Conservation (phyloP, 2,329 filamentous ascomycete genomes). For the Exophiala phaeomuriformis region DNA sequence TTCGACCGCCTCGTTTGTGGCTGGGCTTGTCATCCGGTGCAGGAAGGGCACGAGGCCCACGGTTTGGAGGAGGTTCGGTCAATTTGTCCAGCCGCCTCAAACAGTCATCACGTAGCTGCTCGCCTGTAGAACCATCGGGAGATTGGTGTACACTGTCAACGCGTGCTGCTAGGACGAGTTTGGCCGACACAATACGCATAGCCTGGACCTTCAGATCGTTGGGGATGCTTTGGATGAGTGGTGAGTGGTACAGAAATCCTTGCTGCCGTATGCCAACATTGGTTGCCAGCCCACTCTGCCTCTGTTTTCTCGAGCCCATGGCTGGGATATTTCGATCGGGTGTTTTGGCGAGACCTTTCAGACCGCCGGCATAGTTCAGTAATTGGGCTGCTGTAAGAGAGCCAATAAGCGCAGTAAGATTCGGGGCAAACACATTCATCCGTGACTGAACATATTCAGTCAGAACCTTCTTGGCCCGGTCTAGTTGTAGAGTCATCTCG, state of each 20-base stretch:
- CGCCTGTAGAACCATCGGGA: conserved; percentile 73
- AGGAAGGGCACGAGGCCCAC: conserved; percentile 76
- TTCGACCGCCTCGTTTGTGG: conserved; percentile 81
- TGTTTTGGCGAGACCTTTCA: conserved; percentile 82
- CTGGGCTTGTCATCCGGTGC: conserved; percentile 93
- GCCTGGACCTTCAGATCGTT: conserved; percentile 85
- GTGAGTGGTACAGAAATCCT: conserved; percentile 87
- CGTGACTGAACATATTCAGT: conserved; percentile 94
- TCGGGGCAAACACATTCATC: conserved; percentile 94
- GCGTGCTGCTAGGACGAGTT: conserved; percentile 86
- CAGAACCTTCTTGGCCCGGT: conserved; percentile 76
- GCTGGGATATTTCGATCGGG: conserved; percentile 88
- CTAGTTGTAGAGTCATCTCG: conserved; percentile 78
- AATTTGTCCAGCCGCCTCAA: conserved; percentile 84
- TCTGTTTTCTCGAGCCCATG: conserved; percentile 81
- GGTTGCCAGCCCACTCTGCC: conserved; percentile 75
- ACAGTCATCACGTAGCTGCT: conserved; percentile 73
- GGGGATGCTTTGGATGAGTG: conserved; percentile 77
- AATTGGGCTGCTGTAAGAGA: conserved; percentile 90
- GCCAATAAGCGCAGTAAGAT: conserved; percentile 81
- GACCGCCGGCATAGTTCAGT: conserved; percentile 86
- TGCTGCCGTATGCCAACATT: conserved; percentile 88
- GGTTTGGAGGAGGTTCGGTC: conserved; percentile 83
- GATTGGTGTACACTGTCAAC: conserved; percentile 79
- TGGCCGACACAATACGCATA: conserved; percentile 88